Percentiles rank a stretch among this genome's conserved stretches.
phyloP scores from a whole-genome alignment of 1,139 yeast genomes.

The Yarrowia galli region DNA sequence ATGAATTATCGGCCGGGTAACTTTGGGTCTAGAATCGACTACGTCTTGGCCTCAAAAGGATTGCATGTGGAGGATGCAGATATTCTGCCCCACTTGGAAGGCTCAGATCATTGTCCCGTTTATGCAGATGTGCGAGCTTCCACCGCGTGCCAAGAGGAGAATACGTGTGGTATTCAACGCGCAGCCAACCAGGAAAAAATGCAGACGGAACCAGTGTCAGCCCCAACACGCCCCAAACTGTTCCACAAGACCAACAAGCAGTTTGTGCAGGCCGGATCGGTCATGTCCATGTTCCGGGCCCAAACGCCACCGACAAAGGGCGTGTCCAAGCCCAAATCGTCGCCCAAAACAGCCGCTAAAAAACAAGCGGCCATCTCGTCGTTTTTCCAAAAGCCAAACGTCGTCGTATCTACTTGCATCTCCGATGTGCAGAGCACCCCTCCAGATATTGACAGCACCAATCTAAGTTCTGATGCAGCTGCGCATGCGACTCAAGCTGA shows the following conservation, averaged over 20 bases:
- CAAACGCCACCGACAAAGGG: slow-evolving; percentile 7
- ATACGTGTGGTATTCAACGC: not conserved
- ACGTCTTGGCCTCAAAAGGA: slow-evolving; percentile 60
- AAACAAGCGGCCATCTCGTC: slow-evolving; percentile 20
- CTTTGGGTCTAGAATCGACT: slow-evolving; percentile 87
- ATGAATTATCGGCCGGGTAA: slow-evolving; percentile 81
- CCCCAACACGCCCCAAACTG: slow-evolving; percentile 21
- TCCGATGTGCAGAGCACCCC: not conserved
- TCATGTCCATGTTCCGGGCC: slow-evolving; percentile 21
- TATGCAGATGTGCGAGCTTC: slow-evolving; percentile 63
- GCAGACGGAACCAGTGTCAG: not conserved
- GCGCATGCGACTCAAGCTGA: not conserved
- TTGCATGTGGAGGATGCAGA: slow-evolving; percentile 57
- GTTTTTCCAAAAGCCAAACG: slow-evolving; percentile 7
- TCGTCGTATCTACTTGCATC: not conserved
- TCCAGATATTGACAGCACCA: slow-evolving; percentile 20
- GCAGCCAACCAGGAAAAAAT: too few species aligned
- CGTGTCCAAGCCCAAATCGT: slow-evolving; percentile 7
- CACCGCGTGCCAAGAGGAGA: not conserved
- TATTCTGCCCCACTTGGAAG: slow-evolving; percentile 72
- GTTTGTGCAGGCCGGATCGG: slow-evolving; percentile 10
- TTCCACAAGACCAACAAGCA: slow-evolving; percentile 6
- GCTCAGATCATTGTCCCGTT: slow-evolving; percentile 96
- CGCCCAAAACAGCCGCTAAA: not conserved
- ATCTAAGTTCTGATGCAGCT: not conserved